Evolutionary conservation across 306 rosid genomes (phyloP), one percentile per base, ranked within the genome.

Genomic region (Inga laurina): DNA sequence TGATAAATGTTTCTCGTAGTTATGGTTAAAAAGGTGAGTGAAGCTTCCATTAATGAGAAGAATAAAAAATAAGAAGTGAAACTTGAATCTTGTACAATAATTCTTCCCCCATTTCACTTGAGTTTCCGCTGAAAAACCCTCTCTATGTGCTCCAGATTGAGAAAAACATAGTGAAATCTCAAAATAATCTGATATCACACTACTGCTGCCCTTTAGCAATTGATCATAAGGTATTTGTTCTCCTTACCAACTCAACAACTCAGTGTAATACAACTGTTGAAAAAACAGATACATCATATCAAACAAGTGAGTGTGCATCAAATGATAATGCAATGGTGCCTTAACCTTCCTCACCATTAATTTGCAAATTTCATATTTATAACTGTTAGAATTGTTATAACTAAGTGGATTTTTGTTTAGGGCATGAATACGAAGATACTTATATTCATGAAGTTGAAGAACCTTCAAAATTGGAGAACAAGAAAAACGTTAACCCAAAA

Each of bases 381-480:
- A 57, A 41, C 70, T 32, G 79, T 71, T 78, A 30, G 59, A 68
- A 62, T 78, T 87, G 77, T 77, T 35, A 56, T 61, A 72, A 27
- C 74, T 76, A 37, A 24, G 64, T 84, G 39, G 35, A 54, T 72
- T 43, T 62, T 68, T 43, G 76, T 88, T 79, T 85, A 96, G 99
- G 91, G 77, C 93, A 88, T 72, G 97, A 89, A 83, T 87, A 92
- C 10, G 93, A 84, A 89, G 98, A 94, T 83, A 85, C 90, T 72
- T 93, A 86, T 67, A 88, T 94, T 75, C 88, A 96, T 80, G 99
- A 96, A 85, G 81, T 69, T 18, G 98, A 94, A 52, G 98, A 96
- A 71, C 92, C 99, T 87, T 46, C 91, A 74, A 79, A 59, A 39
- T 76, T 86, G 74, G 97, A 92, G 79, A 75, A 80, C 52, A 89